Percentiles rank a stretch among this genome's conserved stretches.
Conservation (phyloP, 2,329 filamentous ascomycete genomes). For the Verticillium zaregamsianum region DNA sequence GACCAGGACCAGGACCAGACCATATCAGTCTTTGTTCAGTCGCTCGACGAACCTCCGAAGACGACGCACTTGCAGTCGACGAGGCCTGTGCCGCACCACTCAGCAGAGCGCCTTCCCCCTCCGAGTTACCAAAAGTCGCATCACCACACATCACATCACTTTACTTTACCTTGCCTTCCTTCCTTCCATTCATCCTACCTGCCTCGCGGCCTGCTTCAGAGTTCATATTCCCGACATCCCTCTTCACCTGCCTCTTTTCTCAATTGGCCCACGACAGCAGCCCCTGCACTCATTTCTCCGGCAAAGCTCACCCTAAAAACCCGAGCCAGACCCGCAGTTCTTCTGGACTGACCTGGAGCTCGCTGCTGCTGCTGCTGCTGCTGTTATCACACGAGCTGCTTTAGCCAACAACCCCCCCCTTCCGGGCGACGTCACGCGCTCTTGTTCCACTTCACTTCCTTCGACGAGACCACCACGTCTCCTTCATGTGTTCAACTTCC, state of each 20-base stretch:
- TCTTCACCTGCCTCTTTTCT: background rate
- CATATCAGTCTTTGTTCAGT: background rate
- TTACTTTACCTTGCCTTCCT: background rate
- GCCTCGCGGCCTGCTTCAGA: background rate
- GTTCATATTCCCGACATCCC: background rate
- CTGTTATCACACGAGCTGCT: background rate
- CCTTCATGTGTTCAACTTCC: conserved; percentile 4
- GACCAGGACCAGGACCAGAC: background rate
- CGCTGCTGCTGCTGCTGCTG: background rate
- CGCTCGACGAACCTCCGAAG: background rate
- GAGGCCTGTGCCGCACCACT: background rate
- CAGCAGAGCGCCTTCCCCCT: background rate
- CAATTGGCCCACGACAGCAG: background rate
- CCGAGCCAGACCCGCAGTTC: background rate
- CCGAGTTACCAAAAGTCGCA: background rate
- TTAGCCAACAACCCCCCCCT: background rate
- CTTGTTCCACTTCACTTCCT: background rate
- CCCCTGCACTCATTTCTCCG: background rate
- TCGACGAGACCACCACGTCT: background rate
- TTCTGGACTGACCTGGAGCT: background rate
- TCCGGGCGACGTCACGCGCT: background rate
- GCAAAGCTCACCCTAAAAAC: background rate
- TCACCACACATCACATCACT: background rate
- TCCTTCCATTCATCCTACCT: background rate
- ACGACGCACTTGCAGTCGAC: background rate